These are phyloP conservation scores for Thalia dealbata DNA, from an alignment of 176 grass and related monocot species.

Conservation along the genomic window DNA sequence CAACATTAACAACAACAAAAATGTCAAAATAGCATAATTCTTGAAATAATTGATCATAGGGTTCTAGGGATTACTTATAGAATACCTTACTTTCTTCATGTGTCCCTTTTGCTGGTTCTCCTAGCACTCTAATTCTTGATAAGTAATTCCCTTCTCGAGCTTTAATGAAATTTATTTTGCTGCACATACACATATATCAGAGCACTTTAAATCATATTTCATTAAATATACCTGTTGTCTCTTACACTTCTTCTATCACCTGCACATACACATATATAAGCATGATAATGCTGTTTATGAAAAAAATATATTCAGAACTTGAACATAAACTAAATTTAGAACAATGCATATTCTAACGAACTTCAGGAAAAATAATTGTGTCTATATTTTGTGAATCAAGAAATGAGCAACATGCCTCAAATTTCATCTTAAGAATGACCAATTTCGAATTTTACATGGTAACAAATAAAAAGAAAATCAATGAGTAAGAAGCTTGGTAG, in stretches of 20 bases:
- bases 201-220: neutral
- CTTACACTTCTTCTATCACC: constrained; percentile 74
- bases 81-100: constrained; percentile 92
- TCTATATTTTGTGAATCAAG: no score
- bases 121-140: constrained; percentile 68
- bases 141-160: constrained; percentile 62
- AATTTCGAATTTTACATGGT: no score
- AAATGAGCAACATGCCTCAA: no score
- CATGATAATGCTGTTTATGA: no score
- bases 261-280: no score
- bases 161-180: constrained; percentile 86
- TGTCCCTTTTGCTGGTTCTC: constrained; percentile 70
- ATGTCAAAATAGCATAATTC: neutral
- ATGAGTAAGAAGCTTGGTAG: no score
- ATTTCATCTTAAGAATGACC: no score
- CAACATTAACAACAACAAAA: neutral
- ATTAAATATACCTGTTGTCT: neutral
- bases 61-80: neutral
- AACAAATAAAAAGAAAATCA: no score
- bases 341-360: no score
- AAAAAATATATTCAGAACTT: no score
- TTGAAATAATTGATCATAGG: neutral
- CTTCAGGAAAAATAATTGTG: no score
- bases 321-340: no score
- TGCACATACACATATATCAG: constrained; percentile 33